phyloP scores from a whole-genome alignment of 768 basidiomycete species.

The Leucocoprinus leucothites region DNA sequence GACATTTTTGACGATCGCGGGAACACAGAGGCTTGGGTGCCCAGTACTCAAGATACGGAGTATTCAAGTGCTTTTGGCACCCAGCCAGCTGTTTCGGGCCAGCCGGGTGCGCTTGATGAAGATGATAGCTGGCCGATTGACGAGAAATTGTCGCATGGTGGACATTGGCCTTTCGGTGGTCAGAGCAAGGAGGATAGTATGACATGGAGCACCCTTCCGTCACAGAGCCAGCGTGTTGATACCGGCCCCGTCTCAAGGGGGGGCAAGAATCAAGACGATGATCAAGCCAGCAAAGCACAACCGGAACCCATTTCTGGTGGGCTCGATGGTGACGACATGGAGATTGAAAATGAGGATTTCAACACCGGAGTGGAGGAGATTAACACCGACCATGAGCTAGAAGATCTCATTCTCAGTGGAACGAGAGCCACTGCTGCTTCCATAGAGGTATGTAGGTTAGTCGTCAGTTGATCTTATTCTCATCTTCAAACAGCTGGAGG shows the following conservation, averaged over 20 bases:
- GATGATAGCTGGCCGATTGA: slow-evolving; percentile 79
- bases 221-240: slow-evolving; percentile 50
- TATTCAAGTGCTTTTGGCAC: slow-evolving; percentile 35
- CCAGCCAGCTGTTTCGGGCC: slow-evolving; percentile 25
- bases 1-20: slow-evolving; percentile 46
- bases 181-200: slow-evolving; percentile 61
- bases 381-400: slow-evolving; percentile 33
- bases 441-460: slow-evolving; percentile 36
- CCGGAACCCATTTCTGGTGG: slow-evolving; percentile 22
- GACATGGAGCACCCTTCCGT: slow-evolving; percentile 73
- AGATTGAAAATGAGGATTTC: slow-evolving; percentile 26
- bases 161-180: slow-evolving; percentile 62
- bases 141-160: slow-evolving; percentile 53
- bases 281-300: background rate
- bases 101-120: slow-evolving; percentile 39
- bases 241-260: slow-evolving; percentile 26
- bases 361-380: slow-evolving; percentile 32
- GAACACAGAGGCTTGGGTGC: slow-evolving; percentile 49
- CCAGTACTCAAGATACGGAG: slow-evolving; percentile 59
- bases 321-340: slow-evolving; percentile 36
- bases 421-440: slow-evolving; percentile 34
- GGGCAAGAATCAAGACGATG: slow-evolving; percentile 9
- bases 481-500: slow-evolving; percentile 24
- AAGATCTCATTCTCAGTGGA: slow-evolving; percentile 38
- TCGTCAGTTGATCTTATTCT: slow-evolving; percentile 10